These are phyloP conservation scores for Pseudozyma flocculosa DNA, from an alignment of 1,284 basidiomycete species.

Conservation along the genomic window DNA sequence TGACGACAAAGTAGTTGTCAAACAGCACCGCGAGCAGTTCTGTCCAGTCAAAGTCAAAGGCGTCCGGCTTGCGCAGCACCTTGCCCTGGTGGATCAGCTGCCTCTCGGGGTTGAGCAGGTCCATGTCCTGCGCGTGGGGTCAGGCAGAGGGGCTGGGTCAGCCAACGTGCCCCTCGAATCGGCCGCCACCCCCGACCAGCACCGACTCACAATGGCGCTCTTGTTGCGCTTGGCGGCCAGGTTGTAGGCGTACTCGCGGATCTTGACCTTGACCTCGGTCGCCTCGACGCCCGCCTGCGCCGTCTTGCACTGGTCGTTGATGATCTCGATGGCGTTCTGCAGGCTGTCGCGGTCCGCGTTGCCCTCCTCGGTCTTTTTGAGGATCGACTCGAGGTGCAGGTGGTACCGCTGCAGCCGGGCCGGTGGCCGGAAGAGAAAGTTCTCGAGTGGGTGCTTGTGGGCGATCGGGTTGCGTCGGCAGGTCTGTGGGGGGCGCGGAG, in stretches of 20 bases:
- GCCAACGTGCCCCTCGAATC: too few species aligned
- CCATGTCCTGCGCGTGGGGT: constrained; percentile 25
- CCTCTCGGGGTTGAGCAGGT: constrained; percentile 45
- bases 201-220: constrained; percentile 10
- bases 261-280: constrained; percentile 49
- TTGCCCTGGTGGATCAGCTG: constrained; percentile 47
- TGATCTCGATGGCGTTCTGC: constrained; percentile 45
- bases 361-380: constrained; percentile 57
- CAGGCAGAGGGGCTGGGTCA: too few species aligned
- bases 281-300: constrained; percentile 51
- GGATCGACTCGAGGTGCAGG: constrained; percentile 79
- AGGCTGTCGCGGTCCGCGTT: constrained; percentile 43
- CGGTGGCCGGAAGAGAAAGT: constrained; percentile 80
- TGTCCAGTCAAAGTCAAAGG: constrained; percentile 55
- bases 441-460: constrained; percentile 78
- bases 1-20: constrained; percentile 54
- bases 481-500: not conserved
- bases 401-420: constrained; percentile 90
- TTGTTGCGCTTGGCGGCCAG: constrained; percentile 47
- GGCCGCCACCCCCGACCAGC: too few species aligned
- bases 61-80: constrained; percentile 52
- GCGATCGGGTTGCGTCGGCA: constrained; percentile 69
- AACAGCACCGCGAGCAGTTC: constrained; percentile 51
- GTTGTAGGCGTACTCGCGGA: constrained; percentile 46
- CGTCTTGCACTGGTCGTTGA: constrained; percentile 53